phyloP scores from a whole-genome alignment of 1,139 yeast genomes.

The Geotrichum fermentans region DNA sequence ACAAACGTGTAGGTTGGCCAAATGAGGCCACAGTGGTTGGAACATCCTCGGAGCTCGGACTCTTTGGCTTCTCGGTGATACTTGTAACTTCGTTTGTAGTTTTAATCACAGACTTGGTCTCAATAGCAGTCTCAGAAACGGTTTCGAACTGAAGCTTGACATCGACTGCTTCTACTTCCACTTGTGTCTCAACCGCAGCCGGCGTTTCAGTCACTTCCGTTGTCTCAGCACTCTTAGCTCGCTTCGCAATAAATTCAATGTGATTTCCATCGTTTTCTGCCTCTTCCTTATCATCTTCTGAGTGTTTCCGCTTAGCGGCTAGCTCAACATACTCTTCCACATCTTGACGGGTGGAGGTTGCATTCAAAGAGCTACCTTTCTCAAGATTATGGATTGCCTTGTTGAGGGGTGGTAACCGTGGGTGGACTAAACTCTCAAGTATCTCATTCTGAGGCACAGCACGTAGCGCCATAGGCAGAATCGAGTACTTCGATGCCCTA shows the following conservation, averaged over 20 bases:
- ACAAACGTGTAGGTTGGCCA: not conserved
- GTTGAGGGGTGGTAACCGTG: conserved; percentile 62
- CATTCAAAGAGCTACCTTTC: conserved; percentile 7
- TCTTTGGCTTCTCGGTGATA: not conserved
- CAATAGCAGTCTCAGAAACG: not conserved
- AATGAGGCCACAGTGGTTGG: not conserved
- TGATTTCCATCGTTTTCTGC: conserved; percentile 28
- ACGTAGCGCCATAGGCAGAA: conserved; percentile 65
- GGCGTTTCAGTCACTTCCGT: conserved; percentile 24
- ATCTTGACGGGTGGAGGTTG: not conserved
- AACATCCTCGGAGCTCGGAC: not conserved
- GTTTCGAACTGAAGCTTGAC: conserved; percentile 22
- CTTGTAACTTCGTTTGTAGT: not conserved
- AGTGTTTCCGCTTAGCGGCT: not conserved
- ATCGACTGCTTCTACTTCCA: conserved; percentile 21
- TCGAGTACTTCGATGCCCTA: conserved; percentile 50
- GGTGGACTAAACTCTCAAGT: conserved; percentile 58
- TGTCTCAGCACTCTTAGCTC: conserved; percentile 14
- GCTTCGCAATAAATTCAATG: conserved; percentile 21
- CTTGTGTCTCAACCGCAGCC: not conserved
- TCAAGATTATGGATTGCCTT: conserved; percentile 15
- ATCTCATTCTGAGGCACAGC: conserved; percentile 42
- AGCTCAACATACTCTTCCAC: not conserved
- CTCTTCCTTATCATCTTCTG: conserved; percentile 26
- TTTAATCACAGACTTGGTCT: not conserved